Evolutionary conservation across 306 rosid genomes (phyloP).

Genomic region (Casuarina cunninghamiana): DNA sequence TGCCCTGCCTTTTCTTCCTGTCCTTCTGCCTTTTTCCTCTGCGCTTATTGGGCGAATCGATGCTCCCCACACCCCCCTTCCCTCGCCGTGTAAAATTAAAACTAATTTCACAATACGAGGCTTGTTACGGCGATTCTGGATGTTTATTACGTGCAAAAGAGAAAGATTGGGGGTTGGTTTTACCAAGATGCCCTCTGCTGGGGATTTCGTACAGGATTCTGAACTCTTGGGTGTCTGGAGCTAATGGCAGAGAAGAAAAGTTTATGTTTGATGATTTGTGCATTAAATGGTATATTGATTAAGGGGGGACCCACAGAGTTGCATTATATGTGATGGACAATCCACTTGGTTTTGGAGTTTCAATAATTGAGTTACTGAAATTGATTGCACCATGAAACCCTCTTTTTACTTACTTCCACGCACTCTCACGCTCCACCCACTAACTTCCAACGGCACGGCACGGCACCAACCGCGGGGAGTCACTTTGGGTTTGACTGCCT

Average conservation of each 20-base stretch:
- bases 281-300: constrained; percentile 58
- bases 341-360: constrained; percentile 45
- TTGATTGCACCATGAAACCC: constrained; percentile 18
- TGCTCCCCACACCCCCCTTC: no score
- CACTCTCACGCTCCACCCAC: no score
- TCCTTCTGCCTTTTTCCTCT: no score
- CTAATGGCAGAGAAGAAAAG: constrained; percentile 18
- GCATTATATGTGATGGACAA: constrained; percentile 40
- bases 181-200: constrained; percentile 27
- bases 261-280: constrained; percentile 39
- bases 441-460: background rate
- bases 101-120: no score
- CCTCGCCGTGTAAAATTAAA: no score
- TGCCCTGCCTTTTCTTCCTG: background rate
- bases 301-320: constrained; percentile 37
- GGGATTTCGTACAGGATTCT: background rate
- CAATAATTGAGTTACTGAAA: constrained; percentile 59
- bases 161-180: background rate
- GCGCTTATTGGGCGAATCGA: no score
- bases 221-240: constrained; percentile 21
- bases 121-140: no score
- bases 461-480: background rate
- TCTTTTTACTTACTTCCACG: background rate
- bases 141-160: no score
- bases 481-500: background rate